Base-by-base conservation (phyloP, 495 filamentous ascomycete species). In the Xanthoparmelia taractica region DNA sequence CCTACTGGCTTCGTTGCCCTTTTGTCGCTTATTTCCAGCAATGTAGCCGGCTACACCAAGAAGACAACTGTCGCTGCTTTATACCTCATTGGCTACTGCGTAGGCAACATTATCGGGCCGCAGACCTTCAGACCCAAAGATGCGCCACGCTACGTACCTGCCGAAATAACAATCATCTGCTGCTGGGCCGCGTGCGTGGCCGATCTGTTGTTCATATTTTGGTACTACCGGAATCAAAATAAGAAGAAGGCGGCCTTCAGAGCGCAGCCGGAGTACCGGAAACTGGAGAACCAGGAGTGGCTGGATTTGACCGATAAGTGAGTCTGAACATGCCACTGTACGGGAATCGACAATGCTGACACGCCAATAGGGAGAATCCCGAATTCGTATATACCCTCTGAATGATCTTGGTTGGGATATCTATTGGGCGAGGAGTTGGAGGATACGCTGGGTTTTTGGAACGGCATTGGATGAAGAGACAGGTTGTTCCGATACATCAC, bases 11-110 rank as follows among this genome's bases (percentile, higher is more conserved):
- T 84, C 67, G 82, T 84, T 0, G 77, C 78, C 50, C 72, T 74
- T 0, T 71, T 84, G 2, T 80, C 83, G 1, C 75, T 88, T 59
- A 83, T 87, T 52, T 80, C 79, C 0, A 83, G 80, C 27, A 89
- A 90, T 65, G 81, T 89, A 10, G 84, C 86, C 0, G 86, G 87
- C 23, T 89, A 87, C 70, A 89, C 87, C 13, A 89, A 89, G 75
- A 89, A 89, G 72, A 89, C 86, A 0, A 89, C 86, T 0, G 82
- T 88, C 1, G 85, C 85, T 0, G 86, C 85, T 0, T 70, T 91
- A 58, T 88, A 87, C 63, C 71, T 91, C n/a, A 84, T 88, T 48
- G 80, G 77, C 1, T 88, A 87, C 63, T 87, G 84, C 65, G 78
- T 77, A 0, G 83, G 84, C 3, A 85, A 85, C 58, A 83, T 83